Evolutionary conservation across 2,329 filamentous ascomycete species (phyloP), one percentile per base, ranked within the genome.

Genomic region (Drechslerella coelobrocha): DNA sequence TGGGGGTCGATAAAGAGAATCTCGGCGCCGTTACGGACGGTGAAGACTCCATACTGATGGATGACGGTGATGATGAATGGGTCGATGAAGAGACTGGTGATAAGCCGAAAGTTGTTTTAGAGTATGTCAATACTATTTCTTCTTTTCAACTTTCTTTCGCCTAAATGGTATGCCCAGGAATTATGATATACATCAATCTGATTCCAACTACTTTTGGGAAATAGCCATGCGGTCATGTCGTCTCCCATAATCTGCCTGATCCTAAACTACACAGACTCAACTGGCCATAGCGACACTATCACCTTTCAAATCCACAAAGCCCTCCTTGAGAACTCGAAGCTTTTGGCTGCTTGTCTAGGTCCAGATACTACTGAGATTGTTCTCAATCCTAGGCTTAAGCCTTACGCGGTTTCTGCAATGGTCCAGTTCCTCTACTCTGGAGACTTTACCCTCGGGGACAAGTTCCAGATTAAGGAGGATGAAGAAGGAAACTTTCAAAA

Each of bases 381-480:
- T 14, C 59, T 71, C 21, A 37, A 71, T 17, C 10, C 7, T n/a
- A 54, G 19, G 4, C 66, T 71, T 29, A 71, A 71, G 23, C 66
- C 66, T 1, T 71, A 71, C 14, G 59, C 66, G 2, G 59, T 71
- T 9, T 57, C 60, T 23, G 45, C 59, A n/a, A 37, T 71, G 24
- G 47, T 63, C 12, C 47, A 71, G 14, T 71, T 43, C 23, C 23
- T 71, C 1, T 71, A 71, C 19, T 48, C 53, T 29, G 59, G 47
- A 14, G 53, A 71, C n/a, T 57, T 71, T 29, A 57, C 60, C 12
- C 21, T 55, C n/a, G 31, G 41, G 5, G 53, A 71, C 8, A 54
- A 60, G 23, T 63, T 71, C 12, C 27, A 53, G 19, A 71, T 53
- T 1, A n/a, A 63, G 14, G 66, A 63, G 9, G 66, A 71, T 29